These are phyloP conservation scores for Penicillium sp. DNA, from an alignment of 2,329 filamentous ascomycete genomes.

Conservation along the genomic window DNA sequence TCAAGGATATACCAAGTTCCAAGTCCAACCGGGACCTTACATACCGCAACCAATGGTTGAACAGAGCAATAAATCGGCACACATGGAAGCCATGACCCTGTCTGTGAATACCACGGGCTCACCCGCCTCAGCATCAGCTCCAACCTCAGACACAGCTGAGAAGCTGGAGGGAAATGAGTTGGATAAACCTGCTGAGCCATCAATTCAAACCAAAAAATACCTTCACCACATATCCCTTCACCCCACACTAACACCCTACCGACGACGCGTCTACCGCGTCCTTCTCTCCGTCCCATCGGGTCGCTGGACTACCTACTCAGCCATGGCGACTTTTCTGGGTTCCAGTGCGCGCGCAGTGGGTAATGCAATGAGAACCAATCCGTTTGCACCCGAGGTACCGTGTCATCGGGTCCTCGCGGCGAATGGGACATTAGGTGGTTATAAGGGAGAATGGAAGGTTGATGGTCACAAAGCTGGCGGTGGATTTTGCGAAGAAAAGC, in stretches of 20 bases:
- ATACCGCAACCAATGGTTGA: neutral
- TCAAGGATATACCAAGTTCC: conserved; percentile 29
- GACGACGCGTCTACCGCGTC: conserved; percentile 63
- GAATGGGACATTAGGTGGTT: conserved; percentile 61
- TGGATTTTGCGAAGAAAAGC: conserved; percentile 42
- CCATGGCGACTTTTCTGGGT: conserved; percentile 66
- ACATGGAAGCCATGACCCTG: neutral
- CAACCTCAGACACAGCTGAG: neutral
- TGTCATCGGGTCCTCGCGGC: conserved; percentile 80
- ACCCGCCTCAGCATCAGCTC: neutral
- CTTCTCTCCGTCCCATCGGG: conserved; percentile 78
- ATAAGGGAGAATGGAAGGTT: conserved; percentile 53
- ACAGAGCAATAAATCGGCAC: neutral
- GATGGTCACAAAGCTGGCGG: conserved; percentile 38
- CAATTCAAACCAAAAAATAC: conserved; percentile 24
- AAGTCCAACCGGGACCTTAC: neutral
- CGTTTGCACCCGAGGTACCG: conserved; percentile 78
- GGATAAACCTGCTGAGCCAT: conserved; percentile 1
- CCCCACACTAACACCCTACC: conserved; percentile 53
- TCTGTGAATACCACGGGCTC: neutral
- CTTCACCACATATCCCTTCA: conserved; percentile 48
- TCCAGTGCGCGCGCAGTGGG: conserved; percentile 78
- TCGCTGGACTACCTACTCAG: conserved; percentile 74
- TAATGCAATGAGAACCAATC: conserved; percentile 74
- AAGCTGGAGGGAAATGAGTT: neutral